A percentile compares a stretch with the other conserved stretches of the same genome.
These are phyloP conservation scores for Populus nigra DNA, from an alignment of 345 rosid genomes.

Conservation along the genomic window DNA sequence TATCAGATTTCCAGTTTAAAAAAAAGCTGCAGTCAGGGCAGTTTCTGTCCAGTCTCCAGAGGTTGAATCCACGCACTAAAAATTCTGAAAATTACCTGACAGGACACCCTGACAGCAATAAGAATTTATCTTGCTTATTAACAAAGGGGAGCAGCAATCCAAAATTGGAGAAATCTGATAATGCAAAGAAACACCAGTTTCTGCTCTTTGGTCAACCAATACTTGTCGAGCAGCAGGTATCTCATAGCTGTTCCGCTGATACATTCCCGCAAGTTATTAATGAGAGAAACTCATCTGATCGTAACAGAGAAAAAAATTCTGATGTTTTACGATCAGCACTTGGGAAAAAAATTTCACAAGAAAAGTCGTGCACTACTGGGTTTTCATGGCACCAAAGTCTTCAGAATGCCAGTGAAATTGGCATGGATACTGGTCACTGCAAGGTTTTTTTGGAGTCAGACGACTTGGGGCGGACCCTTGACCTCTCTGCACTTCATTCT, in stretches of 20 bases:
- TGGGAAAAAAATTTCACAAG: constrained; percentile 29
- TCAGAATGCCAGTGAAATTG: constrained; percentile 26
- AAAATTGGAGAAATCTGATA: constrained; percentile 48
- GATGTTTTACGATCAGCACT: constrained; percentile 29
- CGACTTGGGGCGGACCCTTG: constrained; percentile 81
- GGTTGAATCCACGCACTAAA: constrained; percentile 43
- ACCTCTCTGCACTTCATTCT: constrained; percentile 67
- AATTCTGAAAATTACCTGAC: constrained; percentile 35
- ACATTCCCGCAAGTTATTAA: constrained; percentile 32
- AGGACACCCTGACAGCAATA: constrained; percentile 35
- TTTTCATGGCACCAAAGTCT: constrained; percentile 50
- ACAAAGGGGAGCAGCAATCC: constrained; percentile 60
- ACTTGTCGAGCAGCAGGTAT: constrained; percentile 62
- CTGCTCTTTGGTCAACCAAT: constrained; percentile 87
- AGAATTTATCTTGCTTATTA: constrained; percentile 67
- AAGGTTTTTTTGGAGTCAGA: constrained; percentile 92
- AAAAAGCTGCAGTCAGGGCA: constrained; percentile 56
- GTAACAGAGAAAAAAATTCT: constrained; percentile 27
- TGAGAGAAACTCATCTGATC: constrained; percentile 28
- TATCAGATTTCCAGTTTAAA: constrained; percentile 61
- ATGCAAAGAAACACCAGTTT: constrained; percentile 62
- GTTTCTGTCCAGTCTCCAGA: constrained; percentile 54
- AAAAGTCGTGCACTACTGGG: constrained; percentile 33
- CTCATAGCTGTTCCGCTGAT: constrained; percentile 40
- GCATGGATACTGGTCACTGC: constrained; percentile 69